phyloP scores from a whole-genome alignment of 495 filamentous ascomycete species.

The Margaritispora aquatica region DNA sequence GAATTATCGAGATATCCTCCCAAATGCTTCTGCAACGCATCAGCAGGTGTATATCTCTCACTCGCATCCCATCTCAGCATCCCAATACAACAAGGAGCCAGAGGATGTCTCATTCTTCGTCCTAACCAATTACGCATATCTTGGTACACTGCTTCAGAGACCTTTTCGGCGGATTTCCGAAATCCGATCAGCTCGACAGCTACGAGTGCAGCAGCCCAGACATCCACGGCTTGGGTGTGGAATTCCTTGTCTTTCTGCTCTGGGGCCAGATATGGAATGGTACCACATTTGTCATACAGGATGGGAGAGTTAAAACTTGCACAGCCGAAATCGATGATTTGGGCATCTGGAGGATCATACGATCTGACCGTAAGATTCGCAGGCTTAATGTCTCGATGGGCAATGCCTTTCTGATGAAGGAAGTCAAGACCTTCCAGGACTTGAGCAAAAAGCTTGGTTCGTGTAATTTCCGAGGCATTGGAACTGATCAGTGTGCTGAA shows the following conservation, averaged over 20 bases:
- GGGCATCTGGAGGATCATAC: slow-evolving; percentile 17
- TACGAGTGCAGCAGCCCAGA: slow-evolving; percentile 7
- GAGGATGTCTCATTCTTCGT: neutral
- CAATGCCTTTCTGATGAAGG: slow-evolving; percentile 12
- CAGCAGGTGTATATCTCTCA: neutral
- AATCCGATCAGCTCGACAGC: slow-evolving; percentile 11
- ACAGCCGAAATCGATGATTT: slow-evolving; percentile 23
- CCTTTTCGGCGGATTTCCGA: neutral
- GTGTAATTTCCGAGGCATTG: slow-evolving; percentile 10
- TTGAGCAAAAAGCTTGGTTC: slow-evolving; percentile 16
- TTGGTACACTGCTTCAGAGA: neutral
- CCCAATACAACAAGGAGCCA: neutral
- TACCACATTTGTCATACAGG: slow-evolving; percentile 15
- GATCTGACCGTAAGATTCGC: slow-evolving; percentile 16
- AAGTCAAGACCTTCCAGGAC: slow-evolving; percentile 18
- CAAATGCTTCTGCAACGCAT: neutral
- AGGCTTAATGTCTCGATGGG: slow-evolving; percentile 18
- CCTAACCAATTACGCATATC: neutral
- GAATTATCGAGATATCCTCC: neutral
- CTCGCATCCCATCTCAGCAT: neutral
- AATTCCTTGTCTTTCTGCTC: slow-evolving; percentile 15
- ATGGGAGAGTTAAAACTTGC: slow-evolving; percentile 11
- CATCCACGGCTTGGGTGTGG: slow-evolving; percentile 13
- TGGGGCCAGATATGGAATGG: slow-evolving; percentile 23
- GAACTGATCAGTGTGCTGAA: slow-evolving; percentile 14